Conservation (phyloP, 2,329 filamentous ascomycete genomes). For the Bipolaris victoriae region DNA sequence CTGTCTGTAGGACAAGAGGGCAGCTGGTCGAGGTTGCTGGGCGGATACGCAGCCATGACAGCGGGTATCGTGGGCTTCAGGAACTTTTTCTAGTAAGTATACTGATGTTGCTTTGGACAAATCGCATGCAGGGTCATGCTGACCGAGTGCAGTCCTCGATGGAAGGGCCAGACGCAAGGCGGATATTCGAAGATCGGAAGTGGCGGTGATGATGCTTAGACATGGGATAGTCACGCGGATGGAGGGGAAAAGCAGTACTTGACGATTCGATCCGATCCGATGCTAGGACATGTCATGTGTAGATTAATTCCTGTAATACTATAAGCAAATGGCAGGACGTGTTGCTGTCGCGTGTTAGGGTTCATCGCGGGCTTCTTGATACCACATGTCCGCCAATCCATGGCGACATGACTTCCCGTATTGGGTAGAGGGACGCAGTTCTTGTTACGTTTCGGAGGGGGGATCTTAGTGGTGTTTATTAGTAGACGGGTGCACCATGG, state of each 20-base stretch:
- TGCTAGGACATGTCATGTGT: not conserved
- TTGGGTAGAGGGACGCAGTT: conserved; percentile 22
- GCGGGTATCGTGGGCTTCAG: conserved; percentile 61
- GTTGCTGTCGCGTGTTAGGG: not conserved
- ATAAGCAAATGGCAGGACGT: not conserved
- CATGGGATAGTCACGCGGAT: not conserved
- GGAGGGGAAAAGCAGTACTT: not conserved
- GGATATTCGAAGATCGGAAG: conserved; percentile 28
- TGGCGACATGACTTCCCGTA: not conserved
- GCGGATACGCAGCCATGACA: conserved; percentile 58
- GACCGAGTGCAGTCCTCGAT: conserved; percentile 32
- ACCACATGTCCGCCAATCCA: not conserved
- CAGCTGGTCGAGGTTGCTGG: conserved; percentile 60
- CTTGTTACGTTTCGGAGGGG: conserved; percentile 32
- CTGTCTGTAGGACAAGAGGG: conserved; percentile 60
- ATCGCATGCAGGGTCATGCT: conserved; percentile 19
- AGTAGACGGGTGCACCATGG: conserved; percentile 17
- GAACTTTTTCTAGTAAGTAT: conserved; percentile 59
- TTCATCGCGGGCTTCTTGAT: not conserved
- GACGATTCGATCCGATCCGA: not conserved
- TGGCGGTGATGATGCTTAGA: conserved; percentile 7
- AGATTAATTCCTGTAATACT: conserved; percentile 1
- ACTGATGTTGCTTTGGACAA: not conserved
- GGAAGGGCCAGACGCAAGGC: conserved; percentile 28
- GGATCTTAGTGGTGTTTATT: conserved; percentile 32